Evolutionary conservation across 441 rosid species (phyloP).

Genomic region (Syzygium malaccense): DNA sequence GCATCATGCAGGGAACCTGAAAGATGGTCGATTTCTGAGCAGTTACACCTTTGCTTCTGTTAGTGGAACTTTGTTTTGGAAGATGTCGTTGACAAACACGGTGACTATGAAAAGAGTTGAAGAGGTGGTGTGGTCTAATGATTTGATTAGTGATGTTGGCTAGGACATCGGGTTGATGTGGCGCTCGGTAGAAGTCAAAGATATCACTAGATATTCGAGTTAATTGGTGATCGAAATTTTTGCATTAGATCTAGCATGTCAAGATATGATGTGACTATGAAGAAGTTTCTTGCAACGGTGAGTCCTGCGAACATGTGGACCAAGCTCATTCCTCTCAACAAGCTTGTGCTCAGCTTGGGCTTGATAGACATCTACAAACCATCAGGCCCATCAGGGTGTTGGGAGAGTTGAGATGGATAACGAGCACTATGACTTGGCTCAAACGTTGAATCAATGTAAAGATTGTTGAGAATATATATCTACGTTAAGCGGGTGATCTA

Average conservation of each 20-base stretch:
- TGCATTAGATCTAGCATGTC: background rate
- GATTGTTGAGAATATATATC: background rate
- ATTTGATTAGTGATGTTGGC: background rate
- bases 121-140: background rate
- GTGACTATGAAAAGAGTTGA: background rate
- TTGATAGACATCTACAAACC: background rate
- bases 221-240: background rate
- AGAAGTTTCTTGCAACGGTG: background rate
- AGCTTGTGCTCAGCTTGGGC: background rate
- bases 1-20: background rate
- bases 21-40: background rate
- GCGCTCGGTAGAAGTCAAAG: background rate
- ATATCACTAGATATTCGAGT: background rate
- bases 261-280: background rate
- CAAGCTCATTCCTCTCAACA: background rate
- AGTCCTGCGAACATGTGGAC: background rate
- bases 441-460: background rate
- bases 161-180: background rate
- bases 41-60: background rate
- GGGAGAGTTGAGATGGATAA: background rate
- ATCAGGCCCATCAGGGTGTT: background rate
- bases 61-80: background rate
- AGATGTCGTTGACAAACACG: background rate
- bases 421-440: background rate
- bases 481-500: background rate